Percentiles rank a stretch among this genome's conserved stretches.
phyloP scores from a whole-genome alignment of 2,329 filamentous ascomycete species.

The Fusarium oligoseptatum region DNA sequence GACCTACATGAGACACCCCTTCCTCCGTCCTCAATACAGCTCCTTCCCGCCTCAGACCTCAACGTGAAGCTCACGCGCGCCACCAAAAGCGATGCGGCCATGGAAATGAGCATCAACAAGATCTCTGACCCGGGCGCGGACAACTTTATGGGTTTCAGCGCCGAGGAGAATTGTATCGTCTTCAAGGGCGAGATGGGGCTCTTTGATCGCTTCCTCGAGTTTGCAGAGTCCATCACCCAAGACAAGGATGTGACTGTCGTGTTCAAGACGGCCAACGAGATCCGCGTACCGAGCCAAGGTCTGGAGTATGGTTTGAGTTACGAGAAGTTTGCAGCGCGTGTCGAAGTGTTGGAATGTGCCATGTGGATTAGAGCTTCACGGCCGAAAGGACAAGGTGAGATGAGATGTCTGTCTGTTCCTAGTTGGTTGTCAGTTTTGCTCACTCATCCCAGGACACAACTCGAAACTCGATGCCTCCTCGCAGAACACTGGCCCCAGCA shows the following conservation, averaged over 20 bases:
- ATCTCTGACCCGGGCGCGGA: constrained; percentile 27
- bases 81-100: constrained; percentile 10
- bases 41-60: constrained; percentile 31
- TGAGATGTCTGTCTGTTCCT: neutral
- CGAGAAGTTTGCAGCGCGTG: constrained; percentile 38
- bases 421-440: neutral
- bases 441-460: neutral
- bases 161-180: constrained; percentile 32
- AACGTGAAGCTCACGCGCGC: constrained; percentile 16
- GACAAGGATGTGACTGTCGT: constrained; percentile 10
- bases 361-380: constrained; percentile 37
- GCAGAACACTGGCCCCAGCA: neutral
- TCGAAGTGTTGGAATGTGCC: constrained; percentile 46
- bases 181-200: constrained; percentile 42
- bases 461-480: neutral
- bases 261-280: constrained; percentile 29
- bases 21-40: constrained; percentile 18
- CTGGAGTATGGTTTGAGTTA: constrained; percentile 38
- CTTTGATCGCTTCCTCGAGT: constrained; percentile 35
- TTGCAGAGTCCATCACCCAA: constrained; percentile 19
- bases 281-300: constrained; percentile 38
- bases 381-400: constrained; percentile 15
- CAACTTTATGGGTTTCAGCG: constrained; percentile 44
- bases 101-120: constrained; percentile 25
- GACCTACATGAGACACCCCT: constrained; percentile 3